Base-by-base conservation (phyloP, 2,329 filamentous ascomycete species). In the Intubia oerlemansii region DNA sequence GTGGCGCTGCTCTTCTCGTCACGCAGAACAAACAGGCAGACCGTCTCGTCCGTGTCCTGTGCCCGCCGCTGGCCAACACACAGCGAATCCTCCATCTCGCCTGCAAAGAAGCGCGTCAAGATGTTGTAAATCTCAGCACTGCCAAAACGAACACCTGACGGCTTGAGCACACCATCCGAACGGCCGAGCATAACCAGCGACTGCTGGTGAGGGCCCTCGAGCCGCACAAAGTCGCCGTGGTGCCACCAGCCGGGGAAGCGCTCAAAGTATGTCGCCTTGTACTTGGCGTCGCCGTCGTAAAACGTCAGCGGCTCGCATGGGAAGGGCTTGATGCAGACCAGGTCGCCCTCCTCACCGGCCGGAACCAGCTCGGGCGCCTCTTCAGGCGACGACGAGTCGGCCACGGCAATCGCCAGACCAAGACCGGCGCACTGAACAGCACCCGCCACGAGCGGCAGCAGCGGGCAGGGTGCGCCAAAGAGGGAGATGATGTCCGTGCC, bases 401-500 rank as follows among this genome's bases (percentile, higher is more conserved):
- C 62, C 4, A 66, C 62, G 16, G 48, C 51, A 33, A 84, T 66
- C n/a, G 73, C 71, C 77, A 85, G 84, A 13, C 76, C 78, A 4
- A 85, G 62, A 5, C 73, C 76, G 8, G 70, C 66, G 35, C 74
- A 78, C 48, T 85, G 78, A 27, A 84, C 79, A 44, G 82, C 72
- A 15, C 78, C 78, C 2, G 57, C 57, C 37, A 68, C 57, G 13
- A 85, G 76, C 2, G 78, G 76, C 1, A 79, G 56, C 4, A 84
- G 57, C 0, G 76, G 75, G 31, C 75, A 85, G 1, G 82, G 78
- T 0, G 80, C 74, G 24, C 84, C 85, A 43, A 95, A 98, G 19
- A 95, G 66, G 1, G 84, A 92, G 38, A 95, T 80, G 41, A 95
- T 95, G 46, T 98, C 88, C 4, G 85, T 95, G 28, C 85, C 88